Conservation (phyloP, 768 basidiomycete species). For the Kwoniella mangroviensis region DNA sequence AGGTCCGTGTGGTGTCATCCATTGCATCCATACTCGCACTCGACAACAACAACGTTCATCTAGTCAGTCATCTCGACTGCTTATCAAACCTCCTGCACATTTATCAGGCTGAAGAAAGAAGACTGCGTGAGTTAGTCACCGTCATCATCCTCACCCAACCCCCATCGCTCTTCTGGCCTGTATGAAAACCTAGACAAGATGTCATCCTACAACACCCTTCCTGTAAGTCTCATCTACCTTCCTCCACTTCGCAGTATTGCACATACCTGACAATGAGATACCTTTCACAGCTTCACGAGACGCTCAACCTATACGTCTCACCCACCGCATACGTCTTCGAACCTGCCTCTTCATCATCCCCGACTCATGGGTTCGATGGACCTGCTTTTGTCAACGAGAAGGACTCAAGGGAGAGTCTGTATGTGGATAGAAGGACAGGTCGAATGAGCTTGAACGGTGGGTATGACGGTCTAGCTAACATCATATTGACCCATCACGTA, state of each 20-base stretch:
- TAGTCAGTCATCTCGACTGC: no score
- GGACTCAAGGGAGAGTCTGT: slow-evolving; percentile 56
- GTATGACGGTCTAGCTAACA: slow-evolving; percentile 28
- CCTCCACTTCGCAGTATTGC: neutral
- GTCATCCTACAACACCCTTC: slow-evolving; percentile 28
- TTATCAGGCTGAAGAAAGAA: no score
- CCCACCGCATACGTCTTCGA: slow-evolving; percentile 49
- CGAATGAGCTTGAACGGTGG: slow-evolving; percentile 58
- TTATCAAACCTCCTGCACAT: no score
- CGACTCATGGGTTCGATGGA: slow-evolving; percentile 24
- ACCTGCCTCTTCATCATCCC: slow-evolving; percentile 39
- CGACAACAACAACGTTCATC: slow-evolving; percentile 7
- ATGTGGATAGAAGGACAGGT: slow-evolving; percentile 57
- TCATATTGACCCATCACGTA: no score
- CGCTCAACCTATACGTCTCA: slow-evolving; percentile 56
- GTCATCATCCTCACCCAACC: neutral
- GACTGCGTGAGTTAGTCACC: neutral
- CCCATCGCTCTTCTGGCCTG: neutral
- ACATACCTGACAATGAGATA: neutral
- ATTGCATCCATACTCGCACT: no score
- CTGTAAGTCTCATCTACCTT: slow-evolving; percentile 19
- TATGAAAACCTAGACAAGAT: neutral
- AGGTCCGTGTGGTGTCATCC: neutral
- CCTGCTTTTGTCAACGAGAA: slow-evolving; percentile 44
- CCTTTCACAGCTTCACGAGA: slow-evolving; percentile 49